Percentiles rank a stretch among this genome's conserved stretches.
These are phyloP conservation scores for Aspergillus sp. DNA, from an alignment of 2,329 filamentous ascomycete genomes.

Conservation along the genomic window DNA sequence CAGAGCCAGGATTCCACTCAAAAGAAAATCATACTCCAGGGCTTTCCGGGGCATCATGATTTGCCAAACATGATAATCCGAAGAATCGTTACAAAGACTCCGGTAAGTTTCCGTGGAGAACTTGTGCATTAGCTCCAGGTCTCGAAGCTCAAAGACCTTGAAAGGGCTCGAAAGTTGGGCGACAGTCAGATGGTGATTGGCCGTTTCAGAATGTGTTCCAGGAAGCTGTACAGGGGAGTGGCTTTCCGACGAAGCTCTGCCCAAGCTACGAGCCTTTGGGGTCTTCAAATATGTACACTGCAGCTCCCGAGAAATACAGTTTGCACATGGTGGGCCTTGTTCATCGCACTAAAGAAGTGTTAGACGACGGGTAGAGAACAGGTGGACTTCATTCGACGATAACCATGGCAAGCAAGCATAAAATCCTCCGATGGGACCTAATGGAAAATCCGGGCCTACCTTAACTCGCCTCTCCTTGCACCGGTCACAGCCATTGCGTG, in stretches of 20 bases:
- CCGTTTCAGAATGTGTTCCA: not conserved
- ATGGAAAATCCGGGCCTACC: constrained; percentile 16
- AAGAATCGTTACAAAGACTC: constrained; percentile 31
- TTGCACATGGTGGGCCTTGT: constrained; percentile 33
- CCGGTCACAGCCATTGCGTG: constrained; percentile 37
- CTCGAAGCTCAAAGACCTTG: constrained; percentile 22
- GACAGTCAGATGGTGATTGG: not conserved
- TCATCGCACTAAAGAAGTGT: constrained; percentile 32
- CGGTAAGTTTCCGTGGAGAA: constrained; percentile 46
- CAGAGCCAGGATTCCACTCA: constrained; percentile 38
- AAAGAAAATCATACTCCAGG: constrained; percentile 36
- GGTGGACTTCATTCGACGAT: too few species aligned
- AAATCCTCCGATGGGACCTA: not conserved
- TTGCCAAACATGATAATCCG: constrained; percentile 34
- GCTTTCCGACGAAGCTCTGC: constrained; percentile 4
- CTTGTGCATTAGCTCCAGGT: constrained; percentile 50
- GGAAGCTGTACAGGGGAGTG: constrained; percentile 3
- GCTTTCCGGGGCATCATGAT: constrained; percentile 36
- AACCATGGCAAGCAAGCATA: not conserved
- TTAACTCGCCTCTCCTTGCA: constrained; percentile 40
- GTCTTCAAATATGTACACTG: constrained; percentile 24
- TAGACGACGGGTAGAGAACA: not conserved
- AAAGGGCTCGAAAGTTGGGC: constrained; percentile 3
- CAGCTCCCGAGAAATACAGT: constrained; percentile 33
- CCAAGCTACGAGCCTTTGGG: constrained; percentile 9